Conservation (phyloP, 768 basidiomycete species). For the Collybia mongolica region DNA sequence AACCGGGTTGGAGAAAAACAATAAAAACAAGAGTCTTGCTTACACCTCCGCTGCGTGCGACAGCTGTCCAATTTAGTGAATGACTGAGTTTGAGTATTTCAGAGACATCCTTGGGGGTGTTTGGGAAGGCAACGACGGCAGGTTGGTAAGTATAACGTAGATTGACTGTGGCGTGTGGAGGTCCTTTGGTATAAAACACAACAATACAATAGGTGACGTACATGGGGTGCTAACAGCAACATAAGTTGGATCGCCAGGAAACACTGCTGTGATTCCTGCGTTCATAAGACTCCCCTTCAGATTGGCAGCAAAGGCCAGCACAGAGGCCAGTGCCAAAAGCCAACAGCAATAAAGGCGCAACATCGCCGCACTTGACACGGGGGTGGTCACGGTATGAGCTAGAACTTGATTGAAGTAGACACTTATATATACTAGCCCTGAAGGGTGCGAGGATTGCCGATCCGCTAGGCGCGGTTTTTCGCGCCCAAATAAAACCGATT, state of each 20-base stretch:
- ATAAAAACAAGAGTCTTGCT: neutral
- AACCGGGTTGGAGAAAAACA: neutral
- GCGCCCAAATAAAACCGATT: too few relatives aligned
- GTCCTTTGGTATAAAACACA: conserved; percentile 12
- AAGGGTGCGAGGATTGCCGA: too few relatives aligned
- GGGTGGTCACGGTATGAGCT: too few relatives aligned
- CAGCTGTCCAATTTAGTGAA: neutral
- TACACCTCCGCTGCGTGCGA: neutral
- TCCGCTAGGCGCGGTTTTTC: too few relatives aligned
- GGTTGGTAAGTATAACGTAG: conserved; percentile 22
- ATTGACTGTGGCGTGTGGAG: conserved; percentile 28
- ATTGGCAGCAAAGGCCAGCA: neutral
- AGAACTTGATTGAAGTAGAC: too few relatives aligned
- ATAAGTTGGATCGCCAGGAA: conserved; percentile 19
- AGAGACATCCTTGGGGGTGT: conserved; percentile 30
- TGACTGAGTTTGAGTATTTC: conserved; percentile 26
- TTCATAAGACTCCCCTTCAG: conserved; percentile 9
- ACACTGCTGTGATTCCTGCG: conserved; percentile 13
- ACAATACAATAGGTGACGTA: neutral
- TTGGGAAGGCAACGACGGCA: conserved; percentile 33
- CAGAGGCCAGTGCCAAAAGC: neutral
- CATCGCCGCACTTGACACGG: too few relatives aligned
- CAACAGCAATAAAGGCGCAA: too few relatives aligned
- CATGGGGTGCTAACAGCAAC: conserved; percentile 15
- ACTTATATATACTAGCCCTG: too few relatives aligned